Base-by-base conservation (phyloP, 805 yeast species). In the Hanseniaspora occidentalis region DNA sequence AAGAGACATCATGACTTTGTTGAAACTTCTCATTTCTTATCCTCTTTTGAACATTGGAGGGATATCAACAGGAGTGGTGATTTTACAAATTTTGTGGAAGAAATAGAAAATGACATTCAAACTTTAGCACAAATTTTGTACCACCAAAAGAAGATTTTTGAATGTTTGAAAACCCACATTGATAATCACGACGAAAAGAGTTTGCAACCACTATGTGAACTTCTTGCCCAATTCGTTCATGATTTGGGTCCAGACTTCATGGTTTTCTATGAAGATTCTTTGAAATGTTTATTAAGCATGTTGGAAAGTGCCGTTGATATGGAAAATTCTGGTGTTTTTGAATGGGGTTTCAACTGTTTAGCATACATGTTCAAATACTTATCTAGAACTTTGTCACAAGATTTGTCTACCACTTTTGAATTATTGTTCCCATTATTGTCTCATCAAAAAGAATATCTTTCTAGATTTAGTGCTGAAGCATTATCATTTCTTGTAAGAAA, bases 201-300 rank as follows among this genome's bases (percentile, higher is more conserved):
- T 1, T 61, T 83, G 35, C 92, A 86, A 56, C 89, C 97, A 3
- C 54, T 84, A 22, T 59, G 85, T 38, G 98, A 92, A 52, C 61
- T 82, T 8, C 57, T 86, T 19, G 73, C 95, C 0, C 94, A 86
- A 52, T 80, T 92, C 50, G 78, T 86, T 31, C 96, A 84, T 50
- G 98, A 89, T 63, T 63, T 89, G 46, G 96, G 96, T 8, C 79
- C 89, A 2, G 97, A 89, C 49, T 92, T 88, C 53, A 70, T 85
- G 65, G 73, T 72, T 7, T 85, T 65, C 52, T 86, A 84, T 52
- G 62, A 62, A 2, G 55, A 60, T 20, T 61, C 85, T 1, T 60
- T 89, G 36, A 47, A 52, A 0, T 49, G 71, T 19, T 66, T 88
- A 33, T 70, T 70, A 4, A 56, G 62, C 1, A 53, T 84, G 35